These are phyloP conservation scores for Dimargaris cristalligena DNA, from an alignment of 192 early-diverging fungal genomes.

Conservation along the genomic window DNA sequence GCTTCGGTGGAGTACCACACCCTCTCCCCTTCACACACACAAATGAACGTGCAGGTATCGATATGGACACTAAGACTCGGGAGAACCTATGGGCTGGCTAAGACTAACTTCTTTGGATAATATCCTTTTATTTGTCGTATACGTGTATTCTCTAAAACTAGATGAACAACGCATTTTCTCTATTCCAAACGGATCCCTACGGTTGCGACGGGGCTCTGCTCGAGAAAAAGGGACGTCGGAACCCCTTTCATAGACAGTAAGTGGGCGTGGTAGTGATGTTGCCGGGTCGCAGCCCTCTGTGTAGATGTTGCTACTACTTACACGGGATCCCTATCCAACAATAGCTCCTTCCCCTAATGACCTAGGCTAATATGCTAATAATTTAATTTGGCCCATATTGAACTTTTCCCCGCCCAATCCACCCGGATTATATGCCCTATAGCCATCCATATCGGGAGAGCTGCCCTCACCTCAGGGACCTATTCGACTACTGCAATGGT, in stretches of 20 bases:
- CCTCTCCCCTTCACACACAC: neutral
- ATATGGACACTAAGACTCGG: no score
- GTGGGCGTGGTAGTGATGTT: neutral
- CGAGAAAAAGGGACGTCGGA: neutral
- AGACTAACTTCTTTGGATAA: neutral
- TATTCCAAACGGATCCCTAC: constrained; percentile 6
- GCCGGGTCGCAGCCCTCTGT: neutral
- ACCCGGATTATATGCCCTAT: neutral
- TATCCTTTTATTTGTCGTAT: neutral
- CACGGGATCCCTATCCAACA: neutral
- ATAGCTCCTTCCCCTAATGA: neutral
- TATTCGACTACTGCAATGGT: constrained; percentile 3
- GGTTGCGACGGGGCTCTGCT: neutral
- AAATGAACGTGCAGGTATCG: no score
- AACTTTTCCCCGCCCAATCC: neutral
- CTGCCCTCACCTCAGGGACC: constrained; percentile 2
- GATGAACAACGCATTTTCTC: neutral
- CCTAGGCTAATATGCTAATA: neutral
- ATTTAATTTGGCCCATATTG: neutral
- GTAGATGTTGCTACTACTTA: neutral
- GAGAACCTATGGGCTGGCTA: no score
- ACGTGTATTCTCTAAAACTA: neutral
- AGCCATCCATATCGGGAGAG: constrained; percentile 1
- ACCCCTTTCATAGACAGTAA: constrained; percentile 9
- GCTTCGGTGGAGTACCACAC: neutral